Evolutionary conservation across 306 rosid species (phyloP), one percentile per base, ranked within the genome.

Genomic region (Vigna reflexopilosa): DNA sequence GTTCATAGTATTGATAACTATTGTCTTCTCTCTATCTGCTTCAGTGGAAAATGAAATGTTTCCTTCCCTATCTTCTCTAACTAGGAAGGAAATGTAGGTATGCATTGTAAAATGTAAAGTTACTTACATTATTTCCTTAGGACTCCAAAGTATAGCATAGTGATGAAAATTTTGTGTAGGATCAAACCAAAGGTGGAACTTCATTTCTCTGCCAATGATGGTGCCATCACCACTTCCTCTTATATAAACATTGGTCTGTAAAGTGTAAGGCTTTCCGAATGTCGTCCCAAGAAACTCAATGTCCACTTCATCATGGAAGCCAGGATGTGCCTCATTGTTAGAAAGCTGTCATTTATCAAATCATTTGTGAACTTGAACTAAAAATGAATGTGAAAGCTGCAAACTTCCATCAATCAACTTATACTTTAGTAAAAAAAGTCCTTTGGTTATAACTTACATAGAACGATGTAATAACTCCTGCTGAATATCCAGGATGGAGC

Each of bases 221-320:
- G 55, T 90, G 5, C 91, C 97, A 81, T 95, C 99, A 4, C 99
- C 99, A 81, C 93, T 93, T 50, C 99, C 99, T 86, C 97, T 91
- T 61, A 95, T 88, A 64, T 95, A 95, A 19, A 95, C 94, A 86
- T 95, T 95, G 22, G 99, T 95, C 52, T 95, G 99, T 54, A 95
- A 83, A 11, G 98, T 95, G 24, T 95, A 95, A 7, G 99, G 98
- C 83, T 93, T 95, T 42, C 96, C 99, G 77, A 95, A 91, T 78
- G 99, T 95, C 6, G 99, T 95, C 66, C 99, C 99, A 19, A 95
- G 85, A 82, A 95, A 95, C 70, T 95, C 99, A 42, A 95, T 93
- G 86, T 95, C 99, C 48, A 95, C 99, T 80, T 95, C 99, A 74
- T 95, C 99, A 74, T 95, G 99, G 84, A 82, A 87, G 7, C 99